A percentile compares a stretch with the other conserved stretches of the same genome.
These are phyloP conservation scores for Neurospora tetraspora DNA, from an alignment of 495 filamentous ascomycete species.

Conservation along the genomic window DNA sequence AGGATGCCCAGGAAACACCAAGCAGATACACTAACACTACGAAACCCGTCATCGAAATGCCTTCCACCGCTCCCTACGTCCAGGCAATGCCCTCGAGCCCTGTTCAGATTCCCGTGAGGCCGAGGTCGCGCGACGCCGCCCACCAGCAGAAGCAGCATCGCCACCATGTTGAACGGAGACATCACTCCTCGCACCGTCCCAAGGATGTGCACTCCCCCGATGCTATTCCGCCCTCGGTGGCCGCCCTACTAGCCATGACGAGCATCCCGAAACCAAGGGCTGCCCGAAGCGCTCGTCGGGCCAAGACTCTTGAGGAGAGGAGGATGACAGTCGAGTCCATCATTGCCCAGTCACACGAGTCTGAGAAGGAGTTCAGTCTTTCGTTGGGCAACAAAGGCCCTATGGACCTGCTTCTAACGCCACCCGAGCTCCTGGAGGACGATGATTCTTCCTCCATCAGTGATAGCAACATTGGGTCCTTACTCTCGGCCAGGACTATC, in stretches of 20 bases:
- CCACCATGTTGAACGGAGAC: background rate
- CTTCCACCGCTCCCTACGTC: background rate
- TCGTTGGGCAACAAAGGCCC: slow-evolving; percentile 34
- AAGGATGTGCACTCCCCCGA: slow-evolving; percentile 36
- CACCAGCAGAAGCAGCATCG: slow-evolving; percentile 14
- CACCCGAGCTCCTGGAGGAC: slow-evolving; percentile 44
- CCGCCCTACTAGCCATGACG: slow-evolving; percentile 49
- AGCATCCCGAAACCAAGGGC: slow-evolving; percentile 42
- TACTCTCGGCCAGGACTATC: slow-evolving; percentile 31
- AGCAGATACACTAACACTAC: background rate
- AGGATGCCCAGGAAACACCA: background rate
- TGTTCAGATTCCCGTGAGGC: slow-evolving; percentile 34
- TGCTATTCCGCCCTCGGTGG: slow-evolving; percentile 47
- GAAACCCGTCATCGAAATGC: background rate
- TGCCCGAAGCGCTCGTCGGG: slow-evolving; percentile 15
- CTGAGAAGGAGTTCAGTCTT: slow-evolving; percentile 40
- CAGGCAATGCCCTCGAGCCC: slow-evolving; percentile 28
- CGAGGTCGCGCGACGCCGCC: slow-evolving; percentile 23
- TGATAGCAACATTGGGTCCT: slow-evolving; percentile 33
- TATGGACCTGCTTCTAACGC: slow-evolving; percentile 42
- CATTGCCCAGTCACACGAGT: slow-evolving; percentile 35
- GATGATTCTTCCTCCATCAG: slow-evolving; percentile 32
- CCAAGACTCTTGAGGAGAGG: slow-evolving; percentile 16
- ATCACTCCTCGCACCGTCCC: slow-evolving; percentile 13
- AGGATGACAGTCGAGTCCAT: slow-evolving; percentile 42